Conservation (phyloP, 192 early-diverging fungal genomes). For the Entomortierella lignicola region DNA sequence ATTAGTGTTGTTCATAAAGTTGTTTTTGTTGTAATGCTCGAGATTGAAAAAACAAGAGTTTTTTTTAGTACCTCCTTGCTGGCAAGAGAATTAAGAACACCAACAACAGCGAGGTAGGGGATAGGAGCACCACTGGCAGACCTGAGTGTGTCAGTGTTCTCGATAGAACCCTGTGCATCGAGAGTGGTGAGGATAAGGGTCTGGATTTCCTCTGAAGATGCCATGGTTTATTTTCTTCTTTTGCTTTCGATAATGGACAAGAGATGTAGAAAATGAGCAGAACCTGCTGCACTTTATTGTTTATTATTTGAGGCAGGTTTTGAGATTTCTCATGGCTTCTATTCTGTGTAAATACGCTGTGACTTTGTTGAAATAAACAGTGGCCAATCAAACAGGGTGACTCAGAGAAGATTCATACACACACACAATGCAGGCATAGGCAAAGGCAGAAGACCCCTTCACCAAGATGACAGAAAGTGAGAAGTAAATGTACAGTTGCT, state of each 20-base stretch:
- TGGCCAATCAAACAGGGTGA: constrained; percentile 29
- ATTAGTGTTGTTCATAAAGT: too few species aligned
- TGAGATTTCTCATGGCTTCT: too few species aligned
- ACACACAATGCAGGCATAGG: too few species aligned
- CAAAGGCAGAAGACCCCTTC: too few species aligned
- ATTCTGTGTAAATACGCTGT: not conserved
- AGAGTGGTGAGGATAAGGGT: constrained; percentile 72
- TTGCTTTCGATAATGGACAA: not conserved
- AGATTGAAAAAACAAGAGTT: not conserved
- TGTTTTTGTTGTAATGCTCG: not conserved
- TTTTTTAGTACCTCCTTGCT: constrained; percentile 87
- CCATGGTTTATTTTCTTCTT: too few species aligned
- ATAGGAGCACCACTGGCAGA: constrained; percentile 65
- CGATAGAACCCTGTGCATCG: constrained; percentile 76
- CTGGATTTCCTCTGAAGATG: constrained; percentile 62
- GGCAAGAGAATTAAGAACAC: constrained; percentile 86
- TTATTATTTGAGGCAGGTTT: not conserved
- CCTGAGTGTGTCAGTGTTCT: constrained; percentile 72
- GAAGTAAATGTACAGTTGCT: too few species aligned
- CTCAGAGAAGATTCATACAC: constrained; percentile 15
- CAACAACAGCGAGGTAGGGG: constrained; percentile 78
- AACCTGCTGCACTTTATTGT: not conserved
- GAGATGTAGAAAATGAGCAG: not conserved
- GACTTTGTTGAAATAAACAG: not conserved
- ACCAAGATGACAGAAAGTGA: too few species aligned